phyloP scores from a whole-genome alignment of 2,329 filamentous ascomycete genomes.

The Bisporella sp. region DNA sequence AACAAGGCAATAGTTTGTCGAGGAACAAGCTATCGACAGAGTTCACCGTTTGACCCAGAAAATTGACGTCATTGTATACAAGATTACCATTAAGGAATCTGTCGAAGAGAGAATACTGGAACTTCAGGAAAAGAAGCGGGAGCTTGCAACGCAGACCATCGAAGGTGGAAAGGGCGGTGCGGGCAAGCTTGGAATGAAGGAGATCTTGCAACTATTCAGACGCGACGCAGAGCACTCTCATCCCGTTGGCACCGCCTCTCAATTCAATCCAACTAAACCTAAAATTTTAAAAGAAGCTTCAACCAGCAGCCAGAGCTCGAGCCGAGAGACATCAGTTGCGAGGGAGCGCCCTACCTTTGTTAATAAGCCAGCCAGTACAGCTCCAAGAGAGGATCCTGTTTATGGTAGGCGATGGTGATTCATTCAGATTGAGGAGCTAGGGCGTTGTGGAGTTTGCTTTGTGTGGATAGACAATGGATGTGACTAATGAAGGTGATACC shows the following conservation, averaged over 20 bases:
- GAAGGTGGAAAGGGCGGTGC: conserved; percentile 69
- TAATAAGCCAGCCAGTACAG: conserved; percentile 2
- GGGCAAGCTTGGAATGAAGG: conserved; percentile 83
- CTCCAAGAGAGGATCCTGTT: conserved; percentile 22
- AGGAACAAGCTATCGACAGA: conserved; percentile 97
- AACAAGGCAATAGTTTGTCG: conserved; percentile 63
- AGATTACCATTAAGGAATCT: conserved; percentile 76
- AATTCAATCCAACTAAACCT: conserved; percentile 21
- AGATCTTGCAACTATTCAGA: conserved; percentile 81
- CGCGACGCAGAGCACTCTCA: conserved; percentile 26
- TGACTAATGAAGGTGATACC: not conserved
- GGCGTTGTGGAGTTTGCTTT: not conserved
- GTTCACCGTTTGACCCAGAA: conserved; percentile 98
- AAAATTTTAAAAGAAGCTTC: conserved; percentile 22
- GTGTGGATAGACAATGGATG: not conserved
- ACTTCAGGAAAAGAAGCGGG: conserved; percentile 87
- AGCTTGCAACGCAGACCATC: conserved; percentile 85
- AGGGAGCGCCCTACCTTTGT: conserved; percentile 13
- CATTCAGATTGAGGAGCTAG: too few species aligned
- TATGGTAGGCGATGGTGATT: conserved; percentile 26
- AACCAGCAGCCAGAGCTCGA: conserved; percentile 8
- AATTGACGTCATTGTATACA: conserved; percentile 90
- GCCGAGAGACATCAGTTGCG: conserved; percentile 11
- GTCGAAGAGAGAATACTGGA: conserved; percentile 95
- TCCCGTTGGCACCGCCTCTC: conserved; percentile 5